phyloP scores from a whole-genome alignment of 345 rosid species.

The Citrus maxima region DNA sequence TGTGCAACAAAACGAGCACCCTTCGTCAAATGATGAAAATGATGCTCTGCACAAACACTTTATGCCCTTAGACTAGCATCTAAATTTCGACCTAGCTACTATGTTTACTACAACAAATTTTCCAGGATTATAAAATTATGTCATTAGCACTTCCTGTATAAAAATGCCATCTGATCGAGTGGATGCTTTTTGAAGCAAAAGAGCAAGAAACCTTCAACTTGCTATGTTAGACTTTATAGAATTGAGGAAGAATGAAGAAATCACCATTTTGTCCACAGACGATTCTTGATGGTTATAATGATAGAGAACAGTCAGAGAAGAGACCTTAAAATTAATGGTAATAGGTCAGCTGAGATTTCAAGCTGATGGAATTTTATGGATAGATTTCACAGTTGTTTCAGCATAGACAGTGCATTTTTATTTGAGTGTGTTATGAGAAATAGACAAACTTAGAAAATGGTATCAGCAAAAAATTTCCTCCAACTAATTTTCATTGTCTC shows the following conservation, averaged over 20 bases:
- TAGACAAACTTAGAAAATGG: neutral
- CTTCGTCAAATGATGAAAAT: too few species aligned
- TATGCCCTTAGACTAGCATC: too few species aligned
- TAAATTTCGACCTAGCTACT: too few species aligned
- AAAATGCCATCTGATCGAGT: too few species aligned
- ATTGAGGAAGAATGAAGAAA: neutral
- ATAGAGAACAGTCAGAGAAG: neutral
- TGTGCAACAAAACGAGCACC: too few species aligned
- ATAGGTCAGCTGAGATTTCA: neutral
- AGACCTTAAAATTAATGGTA: neutral
- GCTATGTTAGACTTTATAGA: too few species aligned
- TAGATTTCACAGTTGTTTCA: neutral
- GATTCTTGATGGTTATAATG: neutral
- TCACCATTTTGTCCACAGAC: neutral
- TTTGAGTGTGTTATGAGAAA: neutral
- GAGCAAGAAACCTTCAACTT: too few species aligned
- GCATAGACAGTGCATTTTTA: neutral
- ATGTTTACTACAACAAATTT: too few species aligned
- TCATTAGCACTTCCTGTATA: too few species aligned
- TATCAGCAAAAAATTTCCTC: neutral
- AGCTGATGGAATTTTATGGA: neutral
- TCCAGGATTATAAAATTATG: too few species aligned
- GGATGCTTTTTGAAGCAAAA: too few species aligned
- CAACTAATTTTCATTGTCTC: neutral
- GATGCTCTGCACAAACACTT: too few species aligned